Base-by-base conservation (phyloP, 1,284 basidiomycete species). In the Ustanciosporium gigantosporum region DNA sequence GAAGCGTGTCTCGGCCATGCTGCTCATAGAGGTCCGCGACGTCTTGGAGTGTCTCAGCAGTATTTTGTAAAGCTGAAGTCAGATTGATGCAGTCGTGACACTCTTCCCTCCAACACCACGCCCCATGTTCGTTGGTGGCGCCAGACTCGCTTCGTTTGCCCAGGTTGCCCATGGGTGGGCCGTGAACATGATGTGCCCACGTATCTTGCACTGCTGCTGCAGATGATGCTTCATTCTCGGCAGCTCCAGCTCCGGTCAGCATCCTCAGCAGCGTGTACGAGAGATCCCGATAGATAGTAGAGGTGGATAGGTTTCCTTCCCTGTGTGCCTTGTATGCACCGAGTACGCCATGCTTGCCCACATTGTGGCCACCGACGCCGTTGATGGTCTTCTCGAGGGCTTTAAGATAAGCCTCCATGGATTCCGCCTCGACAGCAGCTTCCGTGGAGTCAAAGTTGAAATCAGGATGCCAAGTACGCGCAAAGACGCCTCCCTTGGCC, bases 91-190 rank as follows among this genome's bases (percentile, higher is more conserved):
- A 91, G 27, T 86, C 88, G 86, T 82, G 78, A 74, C 87, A 90
- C 3, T 82, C 82, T 49, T 90, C 88, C 17, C 85, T 81, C 89
- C 89, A 92, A 76, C 89, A 90, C 88, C 90, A 89, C 2, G 87
- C 89, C 1, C 87, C 86, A 17, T 88, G 83, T 13, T 82, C 81
- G 68, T 90, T 91, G 49, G 85, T 75, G 24, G 58, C 70, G 3
- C 55, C 70, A 16, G 76, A 76, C n/a, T 79, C 80, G 14, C 81
- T 79, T 2, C 82, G 79, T 20, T 82, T 82, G 14, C 84, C 58
- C 2, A 84, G 20, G 82, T 82, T 35, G 34, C 60, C 46, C 59
- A 59, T 47, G 4, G 60, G 41, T 19, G 52, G 62, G 7, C 55
- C 35, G 82, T 82, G 9, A 2, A 86, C 79, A 8, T 48, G 23